Evolutionary conservation across 139 green algal genomes (phyloP), one percentile per base, ranked within the genome.

Genomic region (Chlamydomonas urium): DNA sequence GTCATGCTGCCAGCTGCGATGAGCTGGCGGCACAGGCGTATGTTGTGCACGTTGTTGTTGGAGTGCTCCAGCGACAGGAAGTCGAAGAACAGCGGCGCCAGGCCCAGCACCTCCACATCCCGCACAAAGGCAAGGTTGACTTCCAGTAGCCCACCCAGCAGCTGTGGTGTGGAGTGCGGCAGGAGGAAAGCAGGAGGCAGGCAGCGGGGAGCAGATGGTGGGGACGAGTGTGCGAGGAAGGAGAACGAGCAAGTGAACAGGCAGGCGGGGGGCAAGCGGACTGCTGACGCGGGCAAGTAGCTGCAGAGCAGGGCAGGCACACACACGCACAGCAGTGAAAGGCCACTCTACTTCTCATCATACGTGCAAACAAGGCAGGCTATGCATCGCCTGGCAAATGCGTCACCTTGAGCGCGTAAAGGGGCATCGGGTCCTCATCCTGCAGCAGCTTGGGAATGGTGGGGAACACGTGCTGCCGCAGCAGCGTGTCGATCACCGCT

Each of bases 41-140:
- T 88, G 85, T 95, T 96, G 85, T 97, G 91, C 77, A 96, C 90
- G 80, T 97, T 97, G 88, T 96, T 97, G 88, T 96, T 92, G 38
- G 86, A 72, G 75, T 96, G 88, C 38, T 93, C 85, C 37, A 95
- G 81, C 4, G 81, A 86, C 45, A 98, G 83, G 78, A 93, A 95
- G 35, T 90, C 83, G 70, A 97, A 96, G 71, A 97, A 91, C 32
- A 78, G 76, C 23, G 82, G 63, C 0, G 86, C 75, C 45, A 97
- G 77, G 19, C 79, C 83, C 66, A 93, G 77, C 26, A 33, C 28
- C 33, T 84, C 76, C 31, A 92, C 77, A 33, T 82, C 75, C 0
- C 31, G 48, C 70, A 86, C 79, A 42, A 81, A 88, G 19, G 32
- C 4, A n/a, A 69, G 69, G 75, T 89, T 85, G 53, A 79, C 79